These are phyloP conservation scores for Geotrichum armillariae DNA, from an alignment of 1,139 yeast species.

Conservation along the genomic window DNA sequence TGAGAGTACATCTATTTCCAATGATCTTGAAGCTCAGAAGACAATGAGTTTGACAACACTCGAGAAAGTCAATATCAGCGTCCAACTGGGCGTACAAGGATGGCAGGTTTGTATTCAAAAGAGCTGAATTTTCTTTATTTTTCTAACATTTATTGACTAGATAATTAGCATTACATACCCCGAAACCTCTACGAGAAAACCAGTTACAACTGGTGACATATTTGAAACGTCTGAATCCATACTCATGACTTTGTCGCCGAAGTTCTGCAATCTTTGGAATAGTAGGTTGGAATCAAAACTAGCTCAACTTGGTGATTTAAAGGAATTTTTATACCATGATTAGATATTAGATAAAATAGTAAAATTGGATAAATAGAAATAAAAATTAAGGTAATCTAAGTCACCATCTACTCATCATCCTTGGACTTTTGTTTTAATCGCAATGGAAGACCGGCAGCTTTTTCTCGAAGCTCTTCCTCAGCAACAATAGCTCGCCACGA, in stretches of 20 bases:
- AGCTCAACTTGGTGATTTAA: conserved; percentile 6
- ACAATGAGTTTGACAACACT: not conserved
- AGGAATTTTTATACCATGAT: not conserved
- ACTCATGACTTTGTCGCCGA: conserved; percentile 44
- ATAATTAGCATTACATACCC: conserved; percentile 1
- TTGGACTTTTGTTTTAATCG: conserved; percentile 7
- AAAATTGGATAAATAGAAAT: not conserved
- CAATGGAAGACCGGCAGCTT: conserved; percentile 25
- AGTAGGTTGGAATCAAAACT: conserved; percentile 35
- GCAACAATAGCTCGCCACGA: conserved; percentile 35
- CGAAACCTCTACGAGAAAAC: not conserved
- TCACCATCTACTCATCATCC: conserved; percentile 3
- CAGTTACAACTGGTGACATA: not conserved
- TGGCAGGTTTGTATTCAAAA: conserved; percentile 4
- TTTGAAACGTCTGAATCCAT: conserved; percentile 50
- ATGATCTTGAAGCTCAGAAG: not conserved
- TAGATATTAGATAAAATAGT: not conserved
- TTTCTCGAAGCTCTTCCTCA: conserved; percentile 32
- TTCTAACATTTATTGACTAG: not conserved
- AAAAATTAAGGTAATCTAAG: not conserved
- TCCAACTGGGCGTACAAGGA: conserved; percentile 1
- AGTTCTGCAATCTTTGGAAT: conserved; percentile 42
- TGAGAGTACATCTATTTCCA: not conserved
- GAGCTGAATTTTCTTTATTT: not conserved
- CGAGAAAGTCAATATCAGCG: not conserved